Conservation (phyloP, 331 rosid species). For the Stylosanthes scabra region DNA sequence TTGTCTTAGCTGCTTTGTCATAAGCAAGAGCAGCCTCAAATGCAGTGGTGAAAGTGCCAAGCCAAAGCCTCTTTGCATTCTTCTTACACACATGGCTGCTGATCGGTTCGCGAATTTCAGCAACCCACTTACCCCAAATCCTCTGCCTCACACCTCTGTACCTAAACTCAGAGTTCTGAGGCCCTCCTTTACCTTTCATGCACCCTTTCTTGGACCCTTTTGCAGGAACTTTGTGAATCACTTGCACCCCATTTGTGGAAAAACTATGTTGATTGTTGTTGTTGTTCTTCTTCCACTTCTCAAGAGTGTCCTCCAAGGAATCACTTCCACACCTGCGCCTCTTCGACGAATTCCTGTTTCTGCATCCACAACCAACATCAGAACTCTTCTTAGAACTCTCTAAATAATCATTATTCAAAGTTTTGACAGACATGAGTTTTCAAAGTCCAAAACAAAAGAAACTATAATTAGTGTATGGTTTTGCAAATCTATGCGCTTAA, state of each 20-base stretch:
- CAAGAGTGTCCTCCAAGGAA: slow-evolving; percentile 50
- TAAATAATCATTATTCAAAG: not conserved
- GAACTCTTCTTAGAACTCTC: not conserved
- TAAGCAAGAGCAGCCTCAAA: slow-evolving; percentile 66
- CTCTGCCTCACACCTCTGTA: slow-evolving; percentile 79
- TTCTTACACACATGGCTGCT: slow-evolving; percentile 7
- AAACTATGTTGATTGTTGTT: slow-evolving; percentile 33
- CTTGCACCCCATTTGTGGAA: slow-evolving; percentile 32
- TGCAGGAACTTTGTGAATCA: slow-evolving; percentile 35
- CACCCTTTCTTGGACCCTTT: slow-evolving; percentile 71
- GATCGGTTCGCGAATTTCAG: slow-evolving; percentile 68
- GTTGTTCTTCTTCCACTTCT: slow-evolving; percentile 56
- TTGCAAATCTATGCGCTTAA: not conserved
- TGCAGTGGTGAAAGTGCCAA: slow-evolving; percentile 70
- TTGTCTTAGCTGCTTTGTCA: slow-evolving; percentile 66
- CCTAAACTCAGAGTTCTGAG: slow-evolving; percentile 55
- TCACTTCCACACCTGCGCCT: slow-evolving; percentile 49
- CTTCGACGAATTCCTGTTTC: slow-evolving; percentile 35
- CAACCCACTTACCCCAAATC: slow-evolving; percentile 84
- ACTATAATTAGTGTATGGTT: not conserved
- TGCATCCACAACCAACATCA: not conserved
- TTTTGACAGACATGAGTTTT: not conserved
- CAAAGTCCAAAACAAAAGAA: not conserved
- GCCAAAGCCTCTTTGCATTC: slow-evolving; percentile 62
- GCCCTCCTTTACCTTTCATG: slow-evolving; percentile 76